phyloP scores from a whole-genome alignment of 1,284 basidiomycete species.

The Puccinia sorghi region DNA sequence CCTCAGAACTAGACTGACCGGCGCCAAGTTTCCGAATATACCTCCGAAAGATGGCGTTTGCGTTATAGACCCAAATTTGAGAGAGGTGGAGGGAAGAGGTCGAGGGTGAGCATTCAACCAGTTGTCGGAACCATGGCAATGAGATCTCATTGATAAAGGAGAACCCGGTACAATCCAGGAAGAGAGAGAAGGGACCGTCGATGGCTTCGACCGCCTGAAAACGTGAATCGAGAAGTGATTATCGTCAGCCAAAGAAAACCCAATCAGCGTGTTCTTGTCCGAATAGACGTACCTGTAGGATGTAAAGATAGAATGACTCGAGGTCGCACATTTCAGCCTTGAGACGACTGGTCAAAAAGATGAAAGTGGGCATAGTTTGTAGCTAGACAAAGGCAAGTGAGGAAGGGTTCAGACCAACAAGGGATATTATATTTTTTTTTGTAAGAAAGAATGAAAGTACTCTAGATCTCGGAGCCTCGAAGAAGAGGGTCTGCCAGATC shows the following conservation, averaged over 20 bases:
- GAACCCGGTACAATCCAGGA: constrained; percentile 53
- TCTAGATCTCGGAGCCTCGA: constrained; percentile 44
- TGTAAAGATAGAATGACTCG: constrained; percentile 47
- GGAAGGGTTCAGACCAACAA: not conserved
- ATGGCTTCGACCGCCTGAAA: constrained; percentile 61
- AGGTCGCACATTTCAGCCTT: constrained; percentile 50
- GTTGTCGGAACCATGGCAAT: constrained; percentile 48
- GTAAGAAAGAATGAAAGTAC: constrained; percentile 25
- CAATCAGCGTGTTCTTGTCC: not conserved
- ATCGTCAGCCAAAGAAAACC: not conserved
- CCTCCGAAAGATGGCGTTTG: constrained; percentile 48
- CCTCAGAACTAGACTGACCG: not conserved
- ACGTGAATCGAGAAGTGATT: not conserved
- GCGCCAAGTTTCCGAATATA: constrained; percentile 50
- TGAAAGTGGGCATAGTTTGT: constrained; percentile 36
- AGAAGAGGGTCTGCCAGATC: constrained; percentile 38
- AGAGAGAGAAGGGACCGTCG: constrained; percentile 53
- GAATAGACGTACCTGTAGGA: constrained; percentile 30
- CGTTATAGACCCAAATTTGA: constrained; percentile 46
- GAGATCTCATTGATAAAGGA: constrained; percentile 27
- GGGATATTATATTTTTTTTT: not conserved
- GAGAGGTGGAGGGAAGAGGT: constrained; percentile 27
- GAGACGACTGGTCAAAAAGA: constrained; percentile 29
- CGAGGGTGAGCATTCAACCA: constrained; percentile 42
- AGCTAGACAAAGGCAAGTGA: not conserved